These are phyloP conservation scores for Daldinia decipiens DNA, from an alignment of 495 filamentous ascomycete genomes.

Conservation along the genomic window DNA sequence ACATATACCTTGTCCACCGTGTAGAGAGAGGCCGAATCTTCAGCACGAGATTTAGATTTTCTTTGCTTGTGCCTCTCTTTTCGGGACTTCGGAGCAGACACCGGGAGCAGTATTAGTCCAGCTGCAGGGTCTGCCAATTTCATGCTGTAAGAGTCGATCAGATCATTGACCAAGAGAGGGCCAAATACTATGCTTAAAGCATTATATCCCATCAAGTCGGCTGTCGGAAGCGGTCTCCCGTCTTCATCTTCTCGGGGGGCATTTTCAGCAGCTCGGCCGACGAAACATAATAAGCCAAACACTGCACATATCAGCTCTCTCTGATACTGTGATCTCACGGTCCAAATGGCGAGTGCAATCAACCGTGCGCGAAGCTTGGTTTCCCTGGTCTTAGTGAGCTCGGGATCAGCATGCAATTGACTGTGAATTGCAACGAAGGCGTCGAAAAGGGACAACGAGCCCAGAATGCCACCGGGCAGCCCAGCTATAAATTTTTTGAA, in stretches of 20 bases:
- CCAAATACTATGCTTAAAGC: slow-evolving; percentile 72
- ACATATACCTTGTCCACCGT: slow-evolving; percentile 61
- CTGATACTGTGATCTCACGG: slow-evolving; percentile 65
- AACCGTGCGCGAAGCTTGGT: slow-evolving; percentile 66
- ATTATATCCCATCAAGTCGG: slow-evolving; percentile 69
- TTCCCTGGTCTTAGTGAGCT: slow-evolving; percentile 60
- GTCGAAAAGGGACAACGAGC: slow-evolving; percentile 72
- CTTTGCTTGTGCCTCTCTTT: slow-evolving; percentile 47
- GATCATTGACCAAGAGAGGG: slow-evolving; percentile 68
- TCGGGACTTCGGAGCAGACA: slow-evolving; percentile 50
- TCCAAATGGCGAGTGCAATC: slow-evolving; percentile 70
- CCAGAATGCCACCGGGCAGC: slow-evolving; percentile 78
- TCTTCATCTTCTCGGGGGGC: slow-evolving; percentile 58
- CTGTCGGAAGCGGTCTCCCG: slow-evolving; percentile 58
- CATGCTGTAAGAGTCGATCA: slow-evolving; percentile 59
- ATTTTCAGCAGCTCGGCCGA: slow-evolving; percentile 63
- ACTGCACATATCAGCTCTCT: slow-evolving; percentile 72
- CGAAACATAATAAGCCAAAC: slow-evolving; percentile 68
- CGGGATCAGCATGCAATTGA: slow-evolving; percentile 61
- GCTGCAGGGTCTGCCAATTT: slow-evolving; percentile 48
- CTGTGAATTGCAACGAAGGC: slow-evolving; percentile 70
- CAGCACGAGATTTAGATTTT: slow-evolving; percentile 16
- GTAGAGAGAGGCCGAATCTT: slow-evolving; percentile 21
- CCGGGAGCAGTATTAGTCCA: slow-evolving; percentile 52
- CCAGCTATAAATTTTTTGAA: slow-evolving; percentile 77